Base-by-base conservation (phyloP, 495 filamentous ascomycete species). In the Tuber indicum region DNA sequence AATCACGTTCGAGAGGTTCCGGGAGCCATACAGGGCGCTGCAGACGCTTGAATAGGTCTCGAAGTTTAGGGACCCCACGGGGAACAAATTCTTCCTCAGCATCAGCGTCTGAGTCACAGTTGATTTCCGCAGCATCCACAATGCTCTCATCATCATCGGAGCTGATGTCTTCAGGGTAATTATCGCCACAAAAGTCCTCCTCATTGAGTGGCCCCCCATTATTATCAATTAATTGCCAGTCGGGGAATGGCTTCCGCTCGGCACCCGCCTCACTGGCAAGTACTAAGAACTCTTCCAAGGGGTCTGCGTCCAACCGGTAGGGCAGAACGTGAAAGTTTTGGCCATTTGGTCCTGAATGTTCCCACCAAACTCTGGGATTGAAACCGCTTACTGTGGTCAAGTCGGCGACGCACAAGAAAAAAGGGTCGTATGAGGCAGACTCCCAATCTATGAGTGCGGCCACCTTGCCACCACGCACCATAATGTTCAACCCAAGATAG, bases 391-490 rank as follows among this genome's bases (percentile, higher is more conserved):
- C 2, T 0, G 3, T 2, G 26, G 26, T 19, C 58, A 66, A 2
- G 58, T 66, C 58, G 14, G 0, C 0, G 26, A 66, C 0, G 58
- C 58, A 66, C 14, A 66, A 7, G 26, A 26, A 1, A 0, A 32
- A 26, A 32, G 58, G 58, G 26, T 17, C 32, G 26, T 66, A 66
- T 5, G 26, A 4, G 3, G 75, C 77, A 36, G 70, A 32, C 74
- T 78, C 77, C 77, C 77, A 79, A 44, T 79, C 76, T 39, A 79
- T 72, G 72, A 79, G n/a, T n/a, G 39, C 52, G 21, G 12, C 23
- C 16, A 79, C 17, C 71, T 79, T 78, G 6, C 52, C 21, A 21
- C 36, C 71, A 23, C 47, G 73, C 26, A 78, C 0, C 23, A 52
- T 47, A 4, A 71, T 44, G 36, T 79, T 79, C 8, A 42, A 77